Evolutionary conservation across 805 yeast species (phyloP), one percentile per base, ranked within the genome.

Genomic region (Lachancea sp.): DNA sequence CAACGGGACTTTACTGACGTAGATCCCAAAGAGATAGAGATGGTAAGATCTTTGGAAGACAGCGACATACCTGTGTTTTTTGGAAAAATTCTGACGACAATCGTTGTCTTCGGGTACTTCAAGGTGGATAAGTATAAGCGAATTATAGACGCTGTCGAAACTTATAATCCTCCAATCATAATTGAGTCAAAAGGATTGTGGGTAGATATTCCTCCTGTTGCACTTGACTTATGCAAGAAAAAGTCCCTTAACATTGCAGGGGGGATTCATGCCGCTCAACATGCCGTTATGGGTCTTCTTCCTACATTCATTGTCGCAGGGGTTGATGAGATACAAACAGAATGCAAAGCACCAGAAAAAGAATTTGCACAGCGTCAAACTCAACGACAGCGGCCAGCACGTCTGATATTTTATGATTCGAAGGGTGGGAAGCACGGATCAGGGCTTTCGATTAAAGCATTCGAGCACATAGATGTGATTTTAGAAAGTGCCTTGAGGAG

Each of bases 281-380:
- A 92, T 66, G 87, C 87, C 0, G 65, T 92, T 1, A 80, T 92
- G 73, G 80, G 84, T 34, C 71, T 85, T 43, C 57, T 89, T 20
- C 95, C 97, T 0, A 60, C 80, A 20, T 80, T 76, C 44, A 77
- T 88, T 4, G 77, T 78, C 9, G 78, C 85, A 13, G 84, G 86
- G 1, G 72, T 75, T 3, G 83, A 79, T 48, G 98, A 92, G 51
- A 71, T 92, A 11, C 75, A 75, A 33, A 86, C 97, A 0, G 99
- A 92, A 60, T 92, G 99, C 61, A 92, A 92, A 54, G 97, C 97
- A 0, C 97, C 98, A 0, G 95, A 88, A 49, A 92, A 92, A 53
- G 99, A 92, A 56, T 85, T 90, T 69, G 85, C 96, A 1, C 71
- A 72, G 36, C 63, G 87, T 21, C 83, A 83, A 54, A 73, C 90